Base-by-base conservation (phyloP, 331 rosid species). In the Phaseolus coccineus region DNA sequence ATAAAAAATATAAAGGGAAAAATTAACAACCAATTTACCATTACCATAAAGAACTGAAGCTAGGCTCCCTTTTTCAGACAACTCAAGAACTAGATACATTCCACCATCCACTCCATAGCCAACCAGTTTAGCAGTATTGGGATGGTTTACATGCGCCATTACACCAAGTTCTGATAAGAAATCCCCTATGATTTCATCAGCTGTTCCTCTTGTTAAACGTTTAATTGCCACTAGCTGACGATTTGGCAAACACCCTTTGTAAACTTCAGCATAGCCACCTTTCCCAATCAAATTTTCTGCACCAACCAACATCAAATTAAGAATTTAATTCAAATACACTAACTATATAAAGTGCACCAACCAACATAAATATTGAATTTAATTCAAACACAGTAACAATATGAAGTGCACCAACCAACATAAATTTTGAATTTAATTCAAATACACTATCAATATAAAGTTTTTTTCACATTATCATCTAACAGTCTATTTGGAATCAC, bases 101-200 rank as follows among this genome's bases (percentile, higher is more conserved):
- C 99, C 99, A 35, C 99, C 99, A 77, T 96, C 93, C 46, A 93
- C 90, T 2, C 99, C 98, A 85, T 93, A 93, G 3, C 99, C 99
- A 83, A 96, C 90, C 15, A 96, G 78, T 85, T 87, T 92, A 9
- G 96, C 93, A 35, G 97, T 93, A 63, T 96, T 93, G 13, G 93
- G 92, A 75, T 93, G 99, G 52, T 86, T 91, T 48, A 96, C 91
- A 77, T 93, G 98, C 0, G 87, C 99, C 97, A 96, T 96, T 42
- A 93, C 91, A 9, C 99, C 99, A 46, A 95, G 89, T 81, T 95
- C 98, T 77, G 91, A 82, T 71, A 96, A 84, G 84, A 96, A 96
- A 14, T 91, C 97, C 14, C 88, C 88, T 16, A 85, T 80, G 67
- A 89, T 90, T 80, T 96, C 98, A 59, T 96, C 99, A 10, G 82